A percentile compares a stretch with the other conserved stretches of the same genome.
Conservation (phyloP, 306 rosid genomes). For the Malus asiatica region DNA sequence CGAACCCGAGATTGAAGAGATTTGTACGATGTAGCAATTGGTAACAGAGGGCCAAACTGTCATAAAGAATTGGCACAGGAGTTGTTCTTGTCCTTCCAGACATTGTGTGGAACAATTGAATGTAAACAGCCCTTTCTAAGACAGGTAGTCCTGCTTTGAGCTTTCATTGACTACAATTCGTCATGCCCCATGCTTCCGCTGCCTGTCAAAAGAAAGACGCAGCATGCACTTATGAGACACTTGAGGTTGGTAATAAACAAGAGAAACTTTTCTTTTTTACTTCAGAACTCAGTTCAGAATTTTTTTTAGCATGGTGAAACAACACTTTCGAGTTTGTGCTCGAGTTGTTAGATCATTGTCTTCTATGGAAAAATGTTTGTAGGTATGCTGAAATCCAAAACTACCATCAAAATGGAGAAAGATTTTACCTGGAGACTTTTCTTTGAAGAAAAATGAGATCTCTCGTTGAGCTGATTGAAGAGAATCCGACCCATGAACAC, state of each 20-base stretch:
- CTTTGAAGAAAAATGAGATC: conserved; percentile 65
- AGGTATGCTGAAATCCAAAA: neutral
- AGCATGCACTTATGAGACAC: neutral
- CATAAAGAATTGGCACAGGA: neutral
- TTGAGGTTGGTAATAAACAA: neutral
- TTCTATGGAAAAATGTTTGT: neutral
- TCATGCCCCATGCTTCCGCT: conserved; percentile 43
- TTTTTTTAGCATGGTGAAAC: neutral
- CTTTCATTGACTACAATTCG: conserved; percentile 45
- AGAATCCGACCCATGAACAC: conserved; percentile 93
- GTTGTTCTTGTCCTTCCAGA: neutral
- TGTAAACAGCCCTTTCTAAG: neutral
- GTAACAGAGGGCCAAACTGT: neutral
- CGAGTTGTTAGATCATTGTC: neutral
- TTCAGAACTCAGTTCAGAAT: neutral
- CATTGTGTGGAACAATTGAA: neutral
- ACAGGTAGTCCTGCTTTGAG: neutral
- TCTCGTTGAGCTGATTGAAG: conserved; percentile 64
- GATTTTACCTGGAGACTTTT: conserved; percentile 43
- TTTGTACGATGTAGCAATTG: neutral
- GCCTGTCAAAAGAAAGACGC: conserved; percentile 41
- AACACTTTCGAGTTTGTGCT: neutral
- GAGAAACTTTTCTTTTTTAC: neutral
- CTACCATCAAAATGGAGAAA: neutral
- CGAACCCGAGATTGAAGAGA: neutral